Evolutionary conservation across 495 filamentous ascomycete genomes (phyloP).

Genomic region (Penicillium cosmopolitanum): DNA sequence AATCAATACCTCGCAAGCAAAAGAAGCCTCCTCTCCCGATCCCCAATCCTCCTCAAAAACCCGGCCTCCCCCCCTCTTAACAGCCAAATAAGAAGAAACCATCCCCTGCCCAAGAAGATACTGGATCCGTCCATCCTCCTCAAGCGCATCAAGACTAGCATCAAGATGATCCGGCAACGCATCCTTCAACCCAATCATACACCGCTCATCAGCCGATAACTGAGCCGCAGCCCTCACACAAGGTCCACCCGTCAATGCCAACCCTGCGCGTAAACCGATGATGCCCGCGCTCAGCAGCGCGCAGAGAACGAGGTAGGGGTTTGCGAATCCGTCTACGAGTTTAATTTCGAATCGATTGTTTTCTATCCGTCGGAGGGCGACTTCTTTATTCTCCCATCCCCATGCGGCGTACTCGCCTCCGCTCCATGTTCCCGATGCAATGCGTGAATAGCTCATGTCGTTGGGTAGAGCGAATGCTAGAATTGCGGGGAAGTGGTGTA

Average conservation of each 20-base stretch:
- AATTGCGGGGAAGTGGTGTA: constrained; percentile 67
- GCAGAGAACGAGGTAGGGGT: constrained; percentile 68
- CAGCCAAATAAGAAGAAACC: neutral
- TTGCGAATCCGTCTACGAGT: constrained; percentile 71
- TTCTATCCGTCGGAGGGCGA: constrained; percentile 64
- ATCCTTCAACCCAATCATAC: neutral
- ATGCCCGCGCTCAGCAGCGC: constrained; percentile 64
- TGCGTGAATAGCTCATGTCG: constrained; percentile 61
- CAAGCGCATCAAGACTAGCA: neutral
- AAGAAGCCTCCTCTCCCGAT: neutral
- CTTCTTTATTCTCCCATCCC: constrained; percentile 78
- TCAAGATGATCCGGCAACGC: neutral
- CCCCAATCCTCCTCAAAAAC: neutral
- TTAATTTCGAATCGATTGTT: constrained; percentile 72
- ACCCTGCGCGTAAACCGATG: constrained; percentile 49
- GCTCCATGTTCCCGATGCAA: constrained; percentile 68
- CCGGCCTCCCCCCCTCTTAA: constrained; percentile 1
- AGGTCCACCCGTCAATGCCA: constrained; percentile 49
- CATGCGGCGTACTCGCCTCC: constrained; percentile 74
- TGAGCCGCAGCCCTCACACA: constrained; percentile 55
- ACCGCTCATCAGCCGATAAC: constrained; percentile 52
- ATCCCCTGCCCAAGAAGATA: neutral
- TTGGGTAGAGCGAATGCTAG: constrained; percentile 66
- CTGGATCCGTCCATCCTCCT: neutral
- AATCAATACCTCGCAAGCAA: neutral